Conservation (phyloP, 2,329 filamentous ascomycete species). For the Penicillium griseofulvum region DNA sequence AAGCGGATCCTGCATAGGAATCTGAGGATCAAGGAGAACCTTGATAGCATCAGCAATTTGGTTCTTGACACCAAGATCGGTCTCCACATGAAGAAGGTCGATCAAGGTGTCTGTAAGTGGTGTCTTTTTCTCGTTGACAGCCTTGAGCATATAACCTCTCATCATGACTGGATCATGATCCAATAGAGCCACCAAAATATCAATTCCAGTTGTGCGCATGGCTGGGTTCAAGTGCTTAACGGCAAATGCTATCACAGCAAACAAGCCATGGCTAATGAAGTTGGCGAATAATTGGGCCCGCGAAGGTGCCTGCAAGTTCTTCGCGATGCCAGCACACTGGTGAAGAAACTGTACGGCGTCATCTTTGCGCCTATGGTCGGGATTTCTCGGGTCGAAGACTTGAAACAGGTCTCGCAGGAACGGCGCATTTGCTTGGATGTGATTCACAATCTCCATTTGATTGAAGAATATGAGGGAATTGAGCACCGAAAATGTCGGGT, state of each 20-base stretch:
- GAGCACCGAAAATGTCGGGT: slow-evolving; percentile 94
- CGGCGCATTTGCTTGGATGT: slow-evolving; percentile 75
- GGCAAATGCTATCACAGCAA: slow-evolving; percentile 88
- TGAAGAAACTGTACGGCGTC: slow-evolving; percentile 95
- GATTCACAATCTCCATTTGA: slow-evolving; percentile 94
- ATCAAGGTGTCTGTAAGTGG: slow-evolving; percentile 90
- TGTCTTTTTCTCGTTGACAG: slow-evolving; percentile 80
- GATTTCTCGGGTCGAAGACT: slow-evolving; percentile 69
- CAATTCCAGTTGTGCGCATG: slow-evolving; percentile 86
- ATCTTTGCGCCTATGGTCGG: slow-evolving; percentile 73
- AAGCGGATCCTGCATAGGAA: slow-evolving; percentile 59
- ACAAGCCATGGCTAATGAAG: slow-evolving; percentile 81
- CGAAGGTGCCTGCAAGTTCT: slow-evolving; percentile 82
- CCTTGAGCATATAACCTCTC: slow-evolving; percentile 85
- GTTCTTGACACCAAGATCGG: slow-evolving; percentile 89
- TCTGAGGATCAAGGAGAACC: slow-evolving; percentile 76
- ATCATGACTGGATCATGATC: slow-evolving; percentile 96
- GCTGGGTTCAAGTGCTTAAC: slow-evolving; percentile 79
- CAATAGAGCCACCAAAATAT: slow-evolving; percentile 89
- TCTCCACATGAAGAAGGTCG: slow-evolving; percentile 84
- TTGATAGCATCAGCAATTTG: slow-evolving; percentile 95
- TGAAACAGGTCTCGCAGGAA: slow-evolving; percentile 85
- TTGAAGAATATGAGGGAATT: slow-evolving; percentile 99
- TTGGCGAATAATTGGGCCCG: slow-evolving; percentile 83
- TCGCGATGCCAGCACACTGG: slow-evolving; percentile 90